Conservation (phyloP, 2,329 filamentous ascomycete species). For the Dendrostoma leiphaemia region DNA sequence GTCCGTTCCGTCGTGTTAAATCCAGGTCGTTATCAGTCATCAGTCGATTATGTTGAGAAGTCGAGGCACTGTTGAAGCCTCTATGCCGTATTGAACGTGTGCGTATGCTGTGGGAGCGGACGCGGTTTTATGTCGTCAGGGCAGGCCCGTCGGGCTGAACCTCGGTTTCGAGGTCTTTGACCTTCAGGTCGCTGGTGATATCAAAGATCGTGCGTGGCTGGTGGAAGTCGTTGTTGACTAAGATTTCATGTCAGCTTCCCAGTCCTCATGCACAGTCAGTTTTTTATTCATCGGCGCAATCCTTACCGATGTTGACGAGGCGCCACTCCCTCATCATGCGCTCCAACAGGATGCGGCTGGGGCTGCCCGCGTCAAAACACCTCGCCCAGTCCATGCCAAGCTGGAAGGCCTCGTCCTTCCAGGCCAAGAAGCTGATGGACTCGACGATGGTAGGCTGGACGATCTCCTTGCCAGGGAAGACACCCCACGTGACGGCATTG, state of each 20-base stretch:
- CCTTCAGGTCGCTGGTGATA: constrained; percentile 74
- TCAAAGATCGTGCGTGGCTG: constrained; percentile 77
- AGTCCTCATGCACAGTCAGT: no score
- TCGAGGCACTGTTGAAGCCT: constrained; percentile 17
- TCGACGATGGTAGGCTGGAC: constrained; percentile 99
- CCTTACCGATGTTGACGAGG: constrained; percentile 87
- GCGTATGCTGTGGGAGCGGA: neutral
- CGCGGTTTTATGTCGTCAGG: constrained; percentile 1
- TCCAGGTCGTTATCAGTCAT: constrained; percentile 24
- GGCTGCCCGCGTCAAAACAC: constrained; percentile 75
- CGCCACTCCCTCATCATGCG: constrained; percentile 88
- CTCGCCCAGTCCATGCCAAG: constrained; percentile 92
- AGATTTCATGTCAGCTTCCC: no score
- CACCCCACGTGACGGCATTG: constrained; percentile 99
- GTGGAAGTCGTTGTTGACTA: constrained; percentile 98
- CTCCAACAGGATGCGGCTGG: constrained; percentile 77
- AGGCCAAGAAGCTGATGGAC: constrained; percentile 93
- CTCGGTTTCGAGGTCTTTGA: constrained; percentile 59
- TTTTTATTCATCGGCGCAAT: neutral
- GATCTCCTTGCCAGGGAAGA: constrained; percentile 98
- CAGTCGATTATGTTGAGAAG: constrained; percentile 13
- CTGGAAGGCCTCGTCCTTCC: constrained; percentile 97
- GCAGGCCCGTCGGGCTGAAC: constrained; percentile 26
- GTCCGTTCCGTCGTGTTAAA: constrained; percentile 19
- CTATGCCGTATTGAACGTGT: constrained; percentile 10